Evolutionary conservation across 352 stramenopile genomes (phyloP).

Genomic region (Globisporangium acanthophoron): DNA sequence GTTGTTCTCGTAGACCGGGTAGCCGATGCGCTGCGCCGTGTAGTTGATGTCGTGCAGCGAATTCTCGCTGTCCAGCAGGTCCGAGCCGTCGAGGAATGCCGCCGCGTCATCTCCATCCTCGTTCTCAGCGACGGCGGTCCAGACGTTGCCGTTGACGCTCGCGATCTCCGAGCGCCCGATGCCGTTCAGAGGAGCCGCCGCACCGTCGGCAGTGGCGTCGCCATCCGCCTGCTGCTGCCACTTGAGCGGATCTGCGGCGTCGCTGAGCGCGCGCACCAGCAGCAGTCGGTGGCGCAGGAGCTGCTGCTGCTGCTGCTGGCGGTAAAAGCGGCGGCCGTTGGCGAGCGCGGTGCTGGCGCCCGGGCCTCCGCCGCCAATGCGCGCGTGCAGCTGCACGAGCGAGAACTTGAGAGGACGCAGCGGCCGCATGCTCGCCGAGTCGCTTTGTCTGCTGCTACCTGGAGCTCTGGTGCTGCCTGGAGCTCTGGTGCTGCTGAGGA

Average conservation of each 20-base stretch:
- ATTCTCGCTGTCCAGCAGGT: slow-evolving; percentile 24
- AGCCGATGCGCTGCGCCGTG: slow-evolving; percentile 69
- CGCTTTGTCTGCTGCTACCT: background rate
- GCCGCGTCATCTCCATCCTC: slow-evolving; percentile 13
- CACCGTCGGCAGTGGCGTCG: background rate
- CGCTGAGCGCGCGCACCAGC: slow-evolving; percentile 37
- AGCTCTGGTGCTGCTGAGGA: background rate
- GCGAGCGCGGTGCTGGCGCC: background rate
- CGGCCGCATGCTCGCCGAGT: slow-evolving; percentile 13
- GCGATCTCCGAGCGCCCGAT: background rate
- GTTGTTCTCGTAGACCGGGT: slow-evolving; percentile 44
- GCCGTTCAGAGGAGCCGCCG: slow-evolving; percentile 8
- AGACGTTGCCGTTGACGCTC: slow-evolving; percentile 4
- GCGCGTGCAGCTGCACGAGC: slow-evolving; percentile 27
- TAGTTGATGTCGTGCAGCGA: slow-evolving; percentile 54
- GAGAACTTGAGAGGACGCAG: slow-evolving; percentile 33
- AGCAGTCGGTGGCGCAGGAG: slow-evolving; percentile 19
- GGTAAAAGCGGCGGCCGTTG: slow-evolving; percentile 14
- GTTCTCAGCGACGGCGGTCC: slow-evolving; percentile 2
- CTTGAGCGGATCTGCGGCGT: slow-evolving; percentile 24
- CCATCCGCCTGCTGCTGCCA: slow-evolving; percentile 6
- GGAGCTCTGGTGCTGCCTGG: background rate
- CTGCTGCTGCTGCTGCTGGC: slow-evolving; percentile 16
- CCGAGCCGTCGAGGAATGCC: slow-evolving; percentile 20
- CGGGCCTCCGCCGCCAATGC: slow-evolving; percentile 1